Evolutionary conservation across 495 filamentous ascomycete species (phyloP), one percentile per base, ranked within the genome.

Genomic region (Filosporella fistucella): DNA sequence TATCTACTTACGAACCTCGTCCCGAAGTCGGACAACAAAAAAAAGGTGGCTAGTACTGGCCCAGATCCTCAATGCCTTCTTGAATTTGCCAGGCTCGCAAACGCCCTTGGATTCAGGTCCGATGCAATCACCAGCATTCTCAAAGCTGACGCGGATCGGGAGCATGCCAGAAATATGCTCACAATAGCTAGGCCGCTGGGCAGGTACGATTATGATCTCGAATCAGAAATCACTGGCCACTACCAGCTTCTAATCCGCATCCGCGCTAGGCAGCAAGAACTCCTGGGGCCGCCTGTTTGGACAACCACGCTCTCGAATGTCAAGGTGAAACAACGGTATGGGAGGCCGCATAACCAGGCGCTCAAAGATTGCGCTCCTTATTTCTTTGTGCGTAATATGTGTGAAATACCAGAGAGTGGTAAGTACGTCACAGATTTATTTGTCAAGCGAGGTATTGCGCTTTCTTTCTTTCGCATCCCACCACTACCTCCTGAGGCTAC

Each of bases 171-270:
- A 29, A 45, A 51, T 21, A 51, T 51, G 39, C 38, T 51, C 18
- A 51, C 30, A 26, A 51, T 44, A 51, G 47, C 47, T 51, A 51
- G 40, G 40, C 40, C 47, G 47, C 47, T 21, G 30, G 40, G 21
- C 16, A 45, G 40, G 38, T 51, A 44, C 40, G 40, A 51, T 25
- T 51, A 51, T 45, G 21, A 51, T 38, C 38, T 51, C 40, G 39
- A 51, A 51, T 45, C 28, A 43, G 39, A 51, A 44, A 45, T 44
- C 18, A 43, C 18, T 24, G 47, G 39, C 28, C 39, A 51, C 38
- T 51, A 30, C 40, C 14, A 51, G 47, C 47, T 51, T 51, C 47
- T 51, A 34, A 51, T 30, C 47, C 40, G 40, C 24, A 51, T 43
- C 40, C 9, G 47, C 39, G 29, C 10, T 43, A 51, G 28, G 39